phyloP scores from a whole-genome alignment of 176 grass and related monocot species.

The Eragrostis curvula region DNA sequence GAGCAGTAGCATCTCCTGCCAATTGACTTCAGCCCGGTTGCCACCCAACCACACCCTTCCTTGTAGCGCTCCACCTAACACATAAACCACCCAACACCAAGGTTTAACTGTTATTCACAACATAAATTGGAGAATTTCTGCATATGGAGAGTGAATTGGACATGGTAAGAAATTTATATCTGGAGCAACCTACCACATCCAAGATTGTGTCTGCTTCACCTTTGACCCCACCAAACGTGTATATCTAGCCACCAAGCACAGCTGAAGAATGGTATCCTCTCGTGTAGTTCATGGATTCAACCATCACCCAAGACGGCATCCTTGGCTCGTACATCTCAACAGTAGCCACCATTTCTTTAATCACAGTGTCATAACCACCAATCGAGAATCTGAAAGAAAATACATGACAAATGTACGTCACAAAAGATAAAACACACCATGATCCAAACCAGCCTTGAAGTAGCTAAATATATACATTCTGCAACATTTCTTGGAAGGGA shows the following conservation, averaged over 20 bases:
- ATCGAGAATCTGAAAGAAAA: slow-evolving; percentile 60
- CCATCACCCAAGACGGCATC: slow-evolving; percentile 59
- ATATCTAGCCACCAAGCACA: slow-evolving; percentile 66
- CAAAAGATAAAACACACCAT: not conserved
- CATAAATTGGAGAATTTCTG: not conserved
- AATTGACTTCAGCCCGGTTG: slow-evolving; percentile 54
- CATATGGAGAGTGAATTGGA: not conserved
- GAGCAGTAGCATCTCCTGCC: slow-evolving; percentile 68
- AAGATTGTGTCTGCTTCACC: slow-evolving; percentile 54
- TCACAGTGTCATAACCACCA: slow-evolving; percentile 67
- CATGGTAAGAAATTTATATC: not conserved
- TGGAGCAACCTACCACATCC: slow-evolving; percentile 64
- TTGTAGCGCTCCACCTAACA: slow-evolving; percentile 75
- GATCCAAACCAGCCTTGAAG: not conserved
- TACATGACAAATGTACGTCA: not conserved
- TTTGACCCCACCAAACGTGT: slow-evolving; percentile 65
- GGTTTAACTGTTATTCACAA: not conserved
- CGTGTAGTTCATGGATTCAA: slow-evolving; percentile 61
- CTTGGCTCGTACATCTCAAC: slow-evolving; percentile 80
- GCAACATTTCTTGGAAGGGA: not conserved
- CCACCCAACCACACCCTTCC: slow-evolving; percentile 66
- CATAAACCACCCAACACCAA: slow-evolving; percentile 8
- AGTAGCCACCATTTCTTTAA: slow-evolving; percentile 50
- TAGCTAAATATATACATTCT: not conserved
- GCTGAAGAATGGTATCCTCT: slow-evolving; percentile 80